Base-by-base conservation (phyloP, 1,284 basidiomycete species). In the Cystobasidium slooffiae region DNA sequence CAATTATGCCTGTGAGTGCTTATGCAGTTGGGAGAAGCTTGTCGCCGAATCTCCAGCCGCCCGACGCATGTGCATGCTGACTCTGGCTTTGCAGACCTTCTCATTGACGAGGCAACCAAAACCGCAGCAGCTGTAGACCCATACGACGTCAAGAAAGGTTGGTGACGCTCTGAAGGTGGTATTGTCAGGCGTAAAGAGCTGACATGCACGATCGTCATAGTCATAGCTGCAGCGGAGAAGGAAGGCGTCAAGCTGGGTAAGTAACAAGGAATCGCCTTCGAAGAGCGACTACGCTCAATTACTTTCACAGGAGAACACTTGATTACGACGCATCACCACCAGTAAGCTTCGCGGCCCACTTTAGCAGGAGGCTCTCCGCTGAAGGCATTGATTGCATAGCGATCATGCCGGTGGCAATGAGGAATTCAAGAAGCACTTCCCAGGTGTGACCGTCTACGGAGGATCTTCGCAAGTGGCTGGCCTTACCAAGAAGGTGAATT, bases 321-420 rank as follows among this genome's bases (percentile, higher is more conserved):
- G 37, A 75, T 76, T 43, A 76, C 75, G 3, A 76, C 75, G 24
- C 75, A 75, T 41, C 75, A 76, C 49, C 70, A 73, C 62, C n/a
- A 72, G 69, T 72, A 37, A 63, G 69, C 39, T 7, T n/a, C 10
- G 43, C 20, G 1, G 10, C 10, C 31, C 58, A 37, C 10, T 46
- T 43, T 7, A 31, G 14, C 24, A 16, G 0, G 24, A 66, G 14
- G 46, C 37, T 20, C 47, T 63, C 14, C 61, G 20, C 44, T 65
- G 43, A 37, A 14, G 39, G 22, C 12, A 52, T 46, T 31, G 43
- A 52, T 46, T 31, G 43, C 81, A 81, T 58, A 66, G 65, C 49
- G 82, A 83, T 66, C 82, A 83, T 72, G 78, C 80, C 4, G 82
- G 82, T 8, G 82, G 82, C 3, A 83, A 83, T 59, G 77, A 77